Evolutionary conservation across 345 rosid species (phyloP).

Genomic region (Toxicodendron radicans): DNA sequence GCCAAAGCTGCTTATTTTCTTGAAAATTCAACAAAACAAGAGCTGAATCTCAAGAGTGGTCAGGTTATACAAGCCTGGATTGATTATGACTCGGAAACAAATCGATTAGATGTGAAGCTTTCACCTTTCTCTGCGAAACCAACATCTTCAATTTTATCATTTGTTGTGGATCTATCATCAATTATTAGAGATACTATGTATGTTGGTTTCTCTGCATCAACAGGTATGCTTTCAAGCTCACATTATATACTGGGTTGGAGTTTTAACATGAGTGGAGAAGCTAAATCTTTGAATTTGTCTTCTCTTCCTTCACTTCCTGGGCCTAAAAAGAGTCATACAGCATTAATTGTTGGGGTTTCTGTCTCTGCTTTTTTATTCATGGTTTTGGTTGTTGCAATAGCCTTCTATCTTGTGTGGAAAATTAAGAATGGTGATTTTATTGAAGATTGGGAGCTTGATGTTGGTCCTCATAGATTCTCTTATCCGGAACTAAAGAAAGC

Average conservation of each 20-base stretch:
- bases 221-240: conserved; percentile 75
- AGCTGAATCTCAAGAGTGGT: conserved; percentile 51
- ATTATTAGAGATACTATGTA: conserved; percentile 62
- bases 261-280: conserved; percentile 65
- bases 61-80: conserved; percentile 72
- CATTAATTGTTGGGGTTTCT: conserved; percentile 42
- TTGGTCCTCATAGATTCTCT: conserved; percentile 82
- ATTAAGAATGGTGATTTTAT: conserved; percentile 49
- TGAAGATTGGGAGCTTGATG: conserved; percentile 80
- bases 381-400: conserved; percentile 28
- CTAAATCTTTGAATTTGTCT: conserved; percentile 52
- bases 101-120: conserved; percentile 61
- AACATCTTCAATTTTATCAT: conserved; percentile 51
- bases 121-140: conserved; percentile 69
- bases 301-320: conserved; percentile 64
- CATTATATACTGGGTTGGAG: conserved; percentile 94
- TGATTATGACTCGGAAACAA: conserved; percentile 66
- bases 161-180: conserved; percentile 58
- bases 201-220: conserved; percentile 86
- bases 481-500: conserved; percentile 78
- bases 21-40: conserved; percentile 35
- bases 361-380: conserved; percentile 35
- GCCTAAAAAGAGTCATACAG: conserved; percentile 28
- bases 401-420: conserved; percentile 44
- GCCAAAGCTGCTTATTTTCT: conserved; percentile 56